Base-by-base conservation (phyloP, 2,329 filamentous ascomycete genomes). In the Venturia asperata region DNA sequence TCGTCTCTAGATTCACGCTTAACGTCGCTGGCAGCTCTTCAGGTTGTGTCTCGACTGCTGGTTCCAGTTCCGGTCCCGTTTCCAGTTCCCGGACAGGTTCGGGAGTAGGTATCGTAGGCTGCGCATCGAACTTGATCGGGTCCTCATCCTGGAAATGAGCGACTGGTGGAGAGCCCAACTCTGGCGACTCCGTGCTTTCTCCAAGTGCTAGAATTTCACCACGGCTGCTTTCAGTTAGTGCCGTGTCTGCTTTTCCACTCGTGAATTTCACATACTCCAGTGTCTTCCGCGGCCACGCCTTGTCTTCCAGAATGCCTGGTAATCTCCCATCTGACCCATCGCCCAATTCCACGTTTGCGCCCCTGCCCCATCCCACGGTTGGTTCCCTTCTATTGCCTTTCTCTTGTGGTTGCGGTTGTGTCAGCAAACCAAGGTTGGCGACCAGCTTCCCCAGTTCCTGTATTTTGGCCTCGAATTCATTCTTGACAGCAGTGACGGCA, bases 391-490 rank as follows among this genome's bases (percentile, higher is more conserved):
- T 37, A 15, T 37, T 47, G 5, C 45, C 45, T 15, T 39, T 43
- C 45, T 66, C 37, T 52, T 66, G 47, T 4, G 58, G 37, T 17
- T 30, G 81, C 43, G 85, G 84, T 69, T 87, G 34, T 27, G 73
- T 61, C 71, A 70, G 65, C 68, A 64, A 21, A 19, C 87, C 88
- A 55, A 93, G 79, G 37, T 83, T 82, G 56, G 83, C 85, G 13
- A 94, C 81, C 68, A 93, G 78, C 3, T 81, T 80, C 39, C 85
- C 82, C 76, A 91, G 83, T 77, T 92, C 88, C 42, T 82, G 78
- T 24, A 94, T 80, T 75, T 92, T 91, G 2, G 83, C 80, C 72
- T 92, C 87, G 68, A 95, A 79, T 73, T 87, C 84, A 58, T 81
- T 80, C 73, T 87, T 91, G 70, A 92, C 85, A n/a, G 82, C 82